Base-by-base conservation (phyloP, 441 rosid species). In the Adansonia grandidieri region DNA sequence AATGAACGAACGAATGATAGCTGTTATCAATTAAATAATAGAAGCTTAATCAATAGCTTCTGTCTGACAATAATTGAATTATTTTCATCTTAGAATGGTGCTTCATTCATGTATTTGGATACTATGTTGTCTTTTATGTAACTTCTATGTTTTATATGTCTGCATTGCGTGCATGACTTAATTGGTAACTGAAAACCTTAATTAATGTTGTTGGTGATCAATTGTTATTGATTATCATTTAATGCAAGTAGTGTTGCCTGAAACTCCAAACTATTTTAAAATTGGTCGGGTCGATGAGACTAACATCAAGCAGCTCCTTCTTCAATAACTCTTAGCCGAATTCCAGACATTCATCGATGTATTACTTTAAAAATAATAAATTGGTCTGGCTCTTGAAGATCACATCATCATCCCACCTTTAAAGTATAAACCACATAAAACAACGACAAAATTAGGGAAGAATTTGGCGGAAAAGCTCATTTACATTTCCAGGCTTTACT, bases 381-480 rank as follows among this genome's bases (percentile, higher is more conserved):
- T 37, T 37, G 11, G 98, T 89, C 88, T 96, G 99, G 81, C 92
- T 96, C 91, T 94, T 96, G 87, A 96, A 94, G 22, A 94, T 98
- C 78, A 96, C 97, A 88, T 96, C 99, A 69, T 96, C 99, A 62
- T 96, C 99, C 99, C 99, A 94, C 89, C 99, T 96, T 37, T 37
- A 37, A 37, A 37, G 42, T 37, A 37, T 37, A 84, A 82, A 53
- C 62, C 77, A 74, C 28, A 57, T 73, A 79, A 22, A 17, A 37
- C 42, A 37, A 37, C 42, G 6, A 19, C n/a, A 61, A 61, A 15
- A 19, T 50, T 1, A 20, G 40, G 19, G 54, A 17, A 19, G 20
- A 62, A 61, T 6, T 58, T 6, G 6, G 6, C 42, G 42, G 42
- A 37, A 37, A 37, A 64, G 17, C 5, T 45, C 22, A 22, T 22